These are phyloP conservation scores for Lanmaoa rubissima DNA, from an alignment of 768 basidiomycete species.

Conservation along the genomic window DNA sequence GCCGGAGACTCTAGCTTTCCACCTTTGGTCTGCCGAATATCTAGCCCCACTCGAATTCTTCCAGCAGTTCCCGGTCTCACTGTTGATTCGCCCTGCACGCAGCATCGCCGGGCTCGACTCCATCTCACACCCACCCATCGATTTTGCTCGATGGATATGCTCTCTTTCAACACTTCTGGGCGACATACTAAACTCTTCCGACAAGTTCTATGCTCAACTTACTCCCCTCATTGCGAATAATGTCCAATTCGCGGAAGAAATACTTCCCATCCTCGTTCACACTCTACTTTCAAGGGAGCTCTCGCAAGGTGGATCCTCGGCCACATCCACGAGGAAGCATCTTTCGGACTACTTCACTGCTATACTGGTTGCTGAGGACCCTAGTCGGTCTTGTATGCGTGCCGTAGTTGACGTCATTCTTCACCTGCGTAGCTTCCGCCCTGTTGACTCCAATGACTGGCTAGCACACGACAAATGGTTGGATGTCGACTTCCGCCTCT, in stretches of 20 bases:
- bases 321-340: conserved; percentile 15
- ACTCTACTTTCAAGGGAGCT: conserved; percentile 46
- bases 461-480: conserved; percentile 81
- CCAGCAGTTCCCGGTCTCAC: conserved; percentile 40
- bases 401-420: conserved; percentile 74
- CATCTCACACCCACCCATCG: conserved; percentile 37
- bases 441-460: conserved; percentile 36
- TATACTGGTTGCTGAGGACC: conserved; percentile 28
- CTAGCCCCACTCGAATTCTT: conserved; percentile 49
- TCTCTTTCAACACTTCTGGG: conserved; percentile 55
- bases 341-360: conserved; percentile 24
- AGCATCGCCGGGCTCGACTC: conserved; percentile 39
- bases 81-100: conserved; percentile 31
- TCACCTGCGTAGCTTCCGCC: conserved; percentile 71
- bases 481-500: conserved; percentile 64
- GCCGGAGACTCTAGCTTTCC: conserved; percentile 27
- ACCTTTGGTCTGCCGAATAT: conserved; percentile 40
- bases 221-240: conserved; percentile 54
- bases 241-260: conserved; percentile 56
- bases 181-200: conserved; percentile 51
- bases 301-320: conserved; percentile 4
- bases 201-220: conserved; percentile 70
- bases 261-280: conserved; percentile 77
- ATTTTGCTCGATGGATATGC: conserved; percentile 66
- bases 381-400: conserved; percentile 45